Conservation (phyloP, 108 stramenopile species). For the Hondaea fermentalgiana region DNA sequence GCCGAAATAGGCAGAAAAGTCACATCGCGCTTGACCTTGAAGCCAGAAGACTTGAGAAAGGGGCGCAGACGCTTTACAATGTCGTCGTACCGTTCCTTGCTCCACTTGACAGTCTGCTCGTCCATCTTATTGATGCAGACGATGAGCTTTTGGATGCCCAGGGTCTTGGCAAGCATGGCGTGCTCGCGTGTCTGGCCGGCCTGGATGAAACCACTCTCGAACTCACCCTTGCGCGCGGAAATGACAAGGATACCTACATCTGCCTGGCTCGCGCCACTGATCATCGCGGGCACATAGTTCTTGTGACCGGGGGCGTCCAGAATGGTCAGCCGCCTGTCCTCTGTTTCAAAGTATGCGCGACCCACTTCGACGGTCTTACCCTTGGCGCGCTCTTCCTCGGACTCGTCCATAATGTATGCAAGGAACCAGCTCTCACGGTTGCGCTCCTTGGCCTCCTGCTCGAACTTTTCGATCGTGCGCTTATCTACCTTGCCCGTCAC, state of each 20-base stretch:
- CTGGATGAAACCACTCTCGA: slow-evolving; percentile 96
- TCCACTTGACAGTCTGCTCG: slow-evolving; percentile 90
- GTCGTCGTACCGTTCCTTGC: slow-evolving; percentile 85
- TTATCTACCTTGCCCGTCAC: slow-evolving; percentile 94
- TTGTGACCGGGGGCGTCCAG: slow-evolving; percentile 99
- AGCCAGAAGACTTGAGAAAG: slow-evolving; percentile 90
- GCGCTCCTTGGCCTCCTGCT: slow-evolving; percentile 93
- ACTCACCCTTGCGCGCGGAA: slow-evolving; percentile 94
- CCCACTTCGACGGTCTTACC: slow-evolving; percentile 99
- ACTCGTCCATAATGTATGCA: slow-evolving; percentile 99
- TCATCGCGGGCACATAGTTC: slow-evolving; percentile 99
- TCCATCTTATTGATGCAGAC: slow-evolving; percentile 99
- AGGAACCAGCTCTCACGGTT: slow-evolving; percentile 99
- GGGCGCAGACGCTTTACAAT: slow-evolving; percentile 87
- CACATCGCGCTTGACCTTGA: slow-evolving; percentile 89
- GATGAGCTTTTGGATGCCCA: slow-evolving; percentile 86
- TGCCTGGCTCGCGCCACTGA: slow-evolving; percentile 91
- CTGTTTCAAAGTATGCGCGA: slow-evolving; percentile 89
- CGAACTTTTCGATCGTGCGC: slow-evolving; percentile 95
- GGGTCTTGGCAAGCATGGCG: slow-evolving; percentile 94
- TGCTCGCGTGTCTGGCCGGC: slow-evolving; percentile 99
- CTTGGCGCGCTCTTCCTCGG: slow-evolving; percentile 97
- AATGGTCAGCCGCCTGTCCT: slow-evolving; percentile 87
- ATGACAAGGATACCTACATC: slow-evolving; percentile 97
- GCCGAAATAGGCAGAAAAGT: slow-evolving; percentile 96